Evolutionary conservation across 345 rosid species (phyloP).

Genomic region (Hibiscus trionum): DNA sequence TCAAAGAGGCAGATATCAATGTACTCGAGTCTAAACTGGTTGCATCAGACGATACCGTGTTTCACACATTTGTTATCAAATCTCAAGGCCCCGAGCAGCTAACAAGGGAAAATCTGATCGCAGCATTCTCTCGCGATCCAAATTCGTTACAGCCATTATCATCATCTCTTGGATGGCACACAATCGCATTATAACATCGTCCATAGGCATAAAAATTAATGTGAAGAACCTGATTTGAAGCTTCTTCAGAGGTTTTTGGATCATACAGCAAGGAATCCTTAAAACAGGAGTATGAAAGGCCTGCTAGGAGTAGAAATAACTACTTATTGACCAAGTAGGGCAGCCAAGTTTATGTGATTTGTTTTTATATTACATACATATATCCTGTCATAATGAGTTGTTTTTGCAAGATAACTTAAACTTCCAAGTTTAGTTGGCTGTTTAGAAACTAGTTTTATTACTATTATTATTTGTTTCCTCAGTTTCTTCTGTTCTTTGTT

Average conservation of each 20-base stretch:
- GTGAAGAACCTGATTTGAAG: slow-evolving; percentile 33
- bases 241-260: slow-evolving; percentile 38
- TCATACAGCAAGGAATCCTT: slow-evolving; percentile 18
- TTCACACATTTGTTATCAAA: slow-evolving; percentile 73
- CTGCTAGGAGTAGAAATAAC: slow-evolving; percentile 42
- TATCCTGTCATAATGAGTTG: slow-evolving; percentile 29
- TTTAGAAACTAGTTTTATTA: slow-evolving; percentile 18
- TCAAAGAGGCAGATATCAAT: slow-evolving; percentile 54
- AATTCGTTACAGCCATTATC: slow-evolving; percentile 49
- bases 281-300: slow-evolving; percentile 16
- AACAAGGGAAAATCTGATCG: slow-evolving; percentile 77
- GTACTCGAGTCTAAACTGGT: slow-evolving; percentile 64
- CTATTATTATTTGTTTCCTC: neutral
- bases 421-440: slow-evolving; percentile 33
- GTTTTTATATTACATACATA: slow-evolving; percentile 54
- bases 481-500: slow-evolving; percentile 11
- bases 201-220: slow-evolving; percentile 26
- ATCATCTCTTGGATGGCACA: slow-evolving; percentile 42
- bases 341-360: slow-evolving; percentile 34
- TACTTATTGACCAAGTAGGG: slow-evolving; percentile 42
- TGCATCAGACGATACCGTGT: slow-evolving; percentile 48
- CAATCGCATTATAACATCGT: slow-evolving; percentile 21
- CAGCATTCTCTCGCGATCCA: slow-evolving; percentile 43
- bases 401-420: slow-evolving; percentile 37
- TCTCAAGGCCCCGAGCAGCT: slow-evolving; percentile 63